phyloP scores from a whole-genome alignment of 176 grass and related monocot genomes.

The Triticum timopheevii region DNA sequence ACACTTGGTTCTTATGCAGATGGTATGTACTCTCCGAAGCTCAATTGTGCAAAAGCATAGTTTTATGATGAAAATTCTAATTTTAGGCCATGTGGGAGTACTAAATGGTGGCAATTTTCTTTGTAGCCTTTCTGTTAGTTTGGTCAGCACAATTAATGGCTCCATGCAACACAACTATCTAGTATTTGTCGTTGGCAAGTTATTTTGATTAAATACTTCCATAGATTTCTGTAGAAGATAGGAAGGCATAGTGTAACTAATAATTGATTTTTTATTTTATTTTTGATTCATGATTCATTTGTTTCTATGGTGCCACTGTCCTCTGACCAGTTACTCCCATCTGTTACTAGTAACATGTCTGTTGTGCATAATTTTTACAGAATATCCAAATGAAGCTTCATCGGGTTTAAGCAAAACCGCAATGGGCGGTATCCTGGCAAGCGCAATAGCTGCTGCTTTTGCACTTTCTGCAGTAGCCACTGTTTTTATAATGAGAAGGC shows the following conservation, averaged over 20 bases:
- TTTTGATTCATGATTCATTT: not conserved
- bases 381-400: constrained; percentile 34
- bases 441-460: constrained; percentile 53
- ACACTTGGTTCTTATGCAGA: constrained; percentile 54
- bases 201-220: not conserved
- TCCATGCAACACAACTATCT: constrained; percentile 12
- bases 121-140: not conserved
- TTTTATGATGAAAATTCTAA: not conserved
- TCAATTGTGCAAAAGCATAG: not conserved
- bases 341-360: constrained; percentile 4
- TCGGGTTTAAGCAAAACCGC: constrained; percentile 64
- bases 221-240: constrained; percentile 6
- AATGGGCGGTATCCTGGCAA: constrained; percentile 48
- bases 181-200: not conserved
- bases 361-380: constrained; percentile 31
- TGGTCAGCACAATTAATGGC: not conserved
- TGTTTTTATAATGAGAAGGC: constrained; percentile 60
- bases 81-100: not conserved
- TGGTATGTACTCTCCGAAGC: constrained; percentile 41
- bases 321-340: not conserved
- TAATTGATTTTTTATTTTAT: not conserved
- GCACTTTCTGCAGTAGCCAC: constrained; percentile 58
- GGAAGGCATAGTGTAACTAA: not conserved
- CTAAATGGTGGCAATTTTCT: not conserved
- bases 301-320: not conserved